Percentiles rank a stretch among this genome's conserved stretches.
phyloP scores from a whole-genome alignment of 495 filamentous ascomycete species.

The Paragyromitra xinjiangensis region DNA sequence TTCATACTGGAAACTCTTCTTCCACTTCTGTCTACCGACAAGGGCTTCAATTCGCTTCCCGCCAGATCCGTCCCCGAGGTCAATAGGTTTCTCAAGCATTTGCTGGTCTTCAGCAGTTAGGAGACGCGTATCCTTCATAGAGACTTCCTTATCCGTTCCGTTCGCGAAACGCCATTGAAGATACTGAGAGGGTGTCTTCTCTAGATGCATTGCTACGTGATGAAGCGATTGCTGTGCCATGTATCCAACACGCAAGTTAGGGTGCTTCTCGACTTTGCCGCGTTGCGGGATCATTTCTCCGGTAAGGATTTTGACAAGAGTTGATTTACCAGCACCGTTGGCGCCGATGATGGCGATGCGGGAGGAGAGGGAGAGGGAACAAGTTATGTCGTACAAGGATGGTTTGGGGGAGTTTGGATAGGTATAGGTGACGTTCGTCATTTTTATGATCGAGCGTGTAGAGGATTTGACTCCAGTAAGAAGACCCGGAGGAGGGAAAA shows the following conservation, averaged over 20 bases:
- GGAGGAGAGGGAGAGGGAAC: conserved; percentile 85
- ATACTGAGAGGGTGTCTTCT: conserved; percentile 99
- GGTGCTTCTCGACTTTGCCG: conserved; percentile 96
- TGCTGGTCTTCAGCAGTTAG: conserved; percentile 83
- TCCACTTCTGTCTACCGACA: conserved; percentile 96
- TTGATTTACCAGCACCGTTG: conserved; percentile 98
- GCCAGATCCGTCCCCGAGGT: conserved; percentile 82
- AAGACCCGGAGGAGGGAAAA: conserved; percentile 95
- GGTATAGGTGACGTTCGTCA: conserved; percentile 88
- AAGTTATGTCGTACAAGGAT: conserved; percentile 84
- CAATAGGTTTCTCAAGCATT: conserved; percentile 88
- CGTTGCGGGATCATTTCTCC: conserved; percentile 87
- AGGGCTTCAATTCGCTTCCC: conserved; percentile 81
- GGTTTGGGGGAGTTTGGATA: conserved; percentile 88
- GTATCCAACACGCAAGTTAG: conserved; percentile 97
- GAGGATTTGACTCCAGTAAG: conserved; percentile 92
- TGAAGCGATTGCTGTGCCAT: conserved; percentile 99
- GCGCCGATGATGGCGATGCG: conserved; percentile 94
- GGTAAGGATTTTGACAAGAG: conserved; percentile 97
- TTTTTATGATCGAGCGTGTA: conserved; percentile 92
- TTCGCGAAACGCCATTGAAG: conserved; percentile 98
- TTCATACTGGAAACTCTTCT: conserved; percentile 99
- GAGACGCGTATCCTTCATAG: conserved; percentile 95
- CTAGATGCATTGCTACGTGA: conserved; percentile 99
- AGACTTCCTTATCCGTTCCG: conserved; percentile 94